Evolutionary conservation across 2,329 filamentous ascomycete genomes (phyloP).

Genomic region (Cercospora sojina): DNA sequence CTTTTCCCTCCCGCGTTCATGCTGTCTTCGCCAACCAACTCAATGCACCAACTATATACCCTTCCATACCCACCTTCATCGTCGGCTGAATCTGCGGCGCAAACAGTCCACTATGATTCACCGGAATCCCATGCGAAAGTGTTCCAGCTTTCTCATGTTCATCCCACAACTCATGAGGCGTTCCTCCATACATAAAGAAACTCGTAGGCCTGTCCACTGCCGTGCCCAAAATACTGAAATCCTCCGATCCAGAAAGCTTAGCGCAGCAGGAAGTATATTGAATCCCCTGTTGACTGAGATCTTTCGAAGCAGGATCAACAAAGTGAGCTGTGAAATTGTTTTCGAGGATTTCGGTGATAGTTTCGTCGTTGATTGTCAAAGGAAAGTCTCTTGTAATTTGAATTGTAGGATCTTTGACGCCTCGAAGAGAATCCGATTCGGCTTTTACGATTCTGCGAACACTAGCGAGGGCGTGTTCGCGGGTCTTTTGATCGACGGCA

Average conservation of each 20-base stretch:
- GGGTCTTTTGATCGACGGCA: constrained; percentile 47
- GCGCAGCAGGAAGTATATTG: constrained; percentile 43
- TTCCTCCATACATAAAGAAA: constrained; percentile 60
- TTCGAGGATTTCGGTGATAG: constrained; percentile 45
- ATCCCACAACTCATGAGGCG: constrained; percentile 53
- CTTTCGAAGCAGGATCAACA: constrained; percentile 7
- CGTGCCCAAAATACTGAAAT: constrained; percentile 58
- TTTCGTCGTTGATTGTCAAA: constrained; percentile 53
- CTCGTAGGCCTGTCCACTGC: constrained; percentile 50
- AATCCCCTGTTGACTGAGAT: constrained; percentile 25
- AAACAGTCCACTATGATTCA: constrained; percentile 61
- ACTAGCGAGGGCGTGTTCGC: constrained; percentile 49
- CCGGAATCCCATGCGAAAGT: constrained; percentile 52
- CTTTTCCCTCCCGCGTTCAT: constrained; percentile 8
- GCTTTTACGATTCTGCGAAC: constrained; percentile 56
- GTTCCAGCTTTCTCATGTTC: constrained; percentile 47
- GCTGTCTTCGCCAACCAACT: constrained; percentile 34
- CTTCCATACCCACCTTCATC: constrained; percentile 50
- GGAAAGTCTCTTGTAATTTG: constrained; percentile 47
- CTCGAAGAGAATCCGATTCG: constrained; percentile 54
- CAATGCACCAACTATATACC: constrained; percentile 39
- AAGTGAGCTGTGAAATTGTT: constrained; percentile 51
- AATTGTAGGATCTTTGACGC: constrained; percentile 46
- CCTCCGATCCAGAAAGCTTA: constrained; percentile 54
- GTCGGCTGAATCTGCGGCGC: constrained; percentile 60